Evolutionary conservation across 2,329 filamentous ascomycete genomes (phyloP).

Genomic region (Penicillium sp.): DNA sequence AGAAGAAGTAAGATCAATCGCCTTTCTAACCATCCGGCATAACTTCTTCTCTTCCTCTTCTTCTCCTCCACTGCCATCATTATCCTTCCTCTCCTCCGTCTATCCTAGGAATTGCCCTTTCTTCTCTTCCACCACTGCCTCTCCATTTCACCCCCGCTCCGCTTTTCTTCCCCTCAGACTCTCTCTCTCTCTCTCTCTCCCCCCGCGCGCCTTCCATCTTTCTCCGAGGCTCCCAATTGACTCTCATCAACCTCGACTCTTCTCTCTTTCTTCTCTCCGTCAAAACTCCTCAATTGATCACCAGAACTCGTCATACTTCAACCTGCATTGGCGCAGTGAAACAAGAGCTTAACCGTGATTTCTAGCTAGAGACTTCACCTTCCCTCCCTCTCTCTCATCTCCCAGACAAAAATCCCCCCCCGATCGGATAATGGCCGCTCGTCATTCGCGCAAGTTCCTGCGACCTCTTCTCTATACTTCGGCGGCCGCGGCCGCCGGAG

Average conservation of each 20-base stretch:
- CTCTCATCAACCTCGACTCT: not conserved
- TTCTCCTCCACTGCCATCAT: conserved; percentile 7
- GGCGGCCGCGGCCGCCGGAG: conserved; percentile 60
- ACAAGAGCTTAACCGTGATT: conserved; percentile 1
- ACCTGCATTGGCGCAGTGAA: not conserved
- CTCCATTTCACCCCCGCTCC: not conserved
- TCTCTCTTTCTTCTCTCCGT: not conserved
- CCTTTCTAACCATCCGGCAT: conserved; percentile 10
- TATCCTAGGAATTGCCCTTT: not conserved
- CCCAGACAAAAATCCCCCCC: conserved; percentile 3
- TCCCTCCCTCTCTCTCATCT: conserved; percentile 2
- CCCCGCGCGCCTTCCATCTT: not conserved
- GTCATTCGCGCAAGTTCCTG: conserved; percentile 57
- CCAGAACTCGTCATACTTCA: not conserved
- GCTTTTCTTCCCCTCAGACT: conserved; percentile 1
- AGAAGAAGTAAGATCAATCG: conserved; percentile 3
- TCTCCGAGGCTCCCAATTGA: not conserved
- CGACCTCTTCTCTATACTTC: conserved; percentile 66
- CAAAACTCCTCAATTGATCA: not conserved
- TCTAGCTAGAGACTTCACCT: conserved; percentile 1
- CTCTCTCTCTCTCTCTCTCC: not conserved
- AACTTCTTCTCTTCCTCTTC: not conserved
- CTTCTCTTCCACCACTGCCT: not conserved
- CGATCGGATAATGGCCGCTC: conserved; percentile 45
- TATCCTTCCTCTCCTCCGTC: conserved; percentile 1